Percentiles rank a stretch among this genome's conserved stretches.
Conservation (phyloP, 495 filamentous ascomycete species). For the Elaphomyces granulatus region DNA sequence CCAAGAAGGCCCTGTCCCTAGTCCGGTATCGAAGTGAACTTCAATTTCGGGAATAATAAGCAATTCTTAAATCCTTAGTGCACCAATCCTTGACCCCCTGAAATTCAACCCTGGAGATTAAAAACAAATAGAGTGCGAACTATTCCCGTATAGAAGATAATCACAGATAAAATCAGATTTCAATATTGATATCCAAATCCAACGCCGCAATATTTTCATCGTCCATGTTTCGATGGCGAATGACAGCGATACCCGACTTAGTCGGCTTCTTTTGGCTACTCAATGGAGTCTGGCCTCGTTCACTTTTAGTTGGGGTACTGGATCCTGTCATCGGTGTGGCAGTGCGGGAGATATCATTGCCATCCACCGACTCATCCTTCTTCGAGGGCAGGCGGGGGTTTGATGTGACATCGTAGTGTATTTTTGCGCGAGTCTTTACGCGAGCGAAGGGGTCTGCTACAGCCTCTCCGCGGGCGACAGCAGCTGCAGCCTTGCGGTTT, state of each 20-base stretch:
- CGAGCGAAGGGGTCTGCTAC: constrained; percentile 43
- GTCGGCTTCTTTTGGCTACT: constrained; percentile 37
- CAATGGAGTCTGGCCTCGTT: constrained; percentile 27
- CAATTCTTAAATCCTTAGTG: too few relatives aligned
- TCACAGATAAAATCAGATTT: constrained; percentile 32
- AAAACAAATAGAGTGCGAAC: too few relatives aligned
- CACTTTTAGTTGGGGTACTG: constrained; percentile 19
- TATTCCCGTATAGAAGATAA: constrained; percentile 3
- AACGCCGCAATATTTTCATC: constrained; percentile 73
- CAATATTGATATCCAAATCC: constrained; percentile 71
- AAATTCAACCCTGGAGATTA: too few relatives aligned
- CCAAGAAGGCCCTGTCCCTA: too few relatives aligned
- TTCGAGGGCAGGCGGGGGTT: constrained; percentile 13
- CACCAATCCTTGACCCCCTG: too few relatives aligned
- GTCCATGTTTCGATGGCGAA: constrained; percentile 60
- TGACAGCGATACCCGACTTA: constrained; percentile 46
- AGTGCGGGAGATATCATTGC: constrained; percentile 27
- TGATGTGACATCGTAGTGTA: constrained; percentile 41
- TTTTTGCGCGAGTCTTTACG: constrained; percentile 46
- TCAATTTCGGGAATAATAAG: too few relatives aligned
- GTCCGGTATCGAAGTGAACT: too few relatives aligned
- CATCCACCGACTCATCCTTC: constrained; percentile 19
- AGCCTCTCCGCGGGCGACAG: constrained; percentile 39
- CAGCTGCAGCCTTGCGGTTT: constrained; percentile 42
- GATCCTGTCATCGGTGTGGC: constrained; percentile 30